Percentiles rank a stretch among this genome's conserved stretches.
These are phyloP conservation scores for Aspergillus sclerotioniger DNA, from an alignment of 495 filamentous ascomycete species.

Conservation along the genomic window DNA sequence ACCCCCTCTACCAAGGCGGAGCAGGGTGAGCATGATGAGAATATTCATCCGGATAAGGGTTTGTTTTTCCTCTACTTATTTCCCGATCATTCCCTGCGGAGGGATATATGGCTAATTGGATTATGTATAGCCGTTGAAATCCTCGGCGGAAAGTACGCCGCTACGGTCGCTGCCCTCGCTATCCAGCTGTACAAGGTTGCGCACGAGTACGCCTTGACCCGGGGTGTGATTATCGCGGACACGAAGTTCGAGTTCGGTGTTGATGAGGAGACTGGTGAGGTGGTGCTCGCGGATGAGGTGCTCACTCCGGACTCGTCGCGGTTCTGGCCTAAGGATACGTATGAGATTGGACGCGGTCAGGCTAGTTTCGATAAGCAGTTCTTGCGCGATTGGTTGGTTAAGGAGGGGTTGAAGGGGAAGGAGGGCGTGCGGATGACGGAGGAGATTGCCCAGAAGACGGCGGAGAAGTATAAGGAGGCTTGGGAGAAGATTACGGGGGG, in stretches of 20 bases:
- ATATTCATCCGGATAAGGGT: conserved; percentile 75
- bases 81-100: too few species aligned
- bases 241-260: conserved; percentile 84
- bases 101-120: conserved; percentile 12
- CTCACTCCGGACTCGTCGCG: conserved; percentile 83
- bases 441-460: conserved; percentile 62
- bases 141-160: conserved; percentile 73
- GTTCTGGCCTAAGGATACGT: conserved; percentile 80
- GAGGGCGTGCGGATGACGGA: conserved; percentile 64
- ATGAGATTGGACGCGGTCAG: conserved; percentile 71
- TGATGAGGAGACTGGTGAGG: conserved; percentile 68
- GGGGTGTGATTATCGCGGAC: conserved; percentile 89
- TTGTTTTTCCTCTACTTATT: too few species aligned
- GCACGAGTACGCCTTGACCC: conserved; percentile 67
- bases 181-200: conserved; percentile 72
- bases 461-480: conserved; percentile 64
- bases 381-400: conserved; percentile 80
- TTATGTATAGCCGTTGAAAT: conserved; percentile 54
- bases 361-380: conserved; percentile 91
- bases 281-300: conserved; percentile 90
- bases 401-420: conserved; percentile 67
- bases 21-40: conserved; percentile 80
- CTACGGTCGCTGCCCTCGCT: conserved; percentile 68
- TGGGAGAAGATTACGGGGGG: conserved; percentile 68
- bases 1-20: conserved; percentile 92